Evolutionary conservation across 225 moss, liverwort and hornwort genomes (phyloP).

Genomic region (Anthoceros angustus): DNA sequence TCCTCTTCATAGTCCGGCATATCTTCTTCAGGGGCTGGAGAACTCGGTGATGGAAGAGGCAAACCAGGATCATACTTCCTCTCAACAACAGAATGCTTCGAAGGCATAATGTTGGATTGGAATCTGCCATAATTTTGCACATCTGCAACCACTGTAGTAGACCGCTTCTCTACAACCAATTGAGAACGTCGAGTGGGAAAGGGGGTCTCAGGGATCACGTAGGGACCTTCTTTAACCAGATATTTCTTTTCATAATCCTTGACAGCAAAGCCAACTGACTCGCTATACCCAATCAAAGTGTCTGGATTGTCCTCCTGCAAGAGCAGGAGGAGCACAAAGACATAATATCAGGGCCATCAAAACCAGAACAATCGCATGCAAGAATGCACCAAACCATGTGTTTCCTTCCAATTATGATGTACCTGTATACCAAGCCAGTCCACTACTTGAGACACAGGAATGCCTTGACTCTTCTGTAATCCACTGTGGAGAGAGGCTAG

Average conservation of each 20-base stretch:
- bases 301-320: conserved; percentile 67
- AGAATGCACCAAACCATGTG: neutral
- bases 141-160: neutral
- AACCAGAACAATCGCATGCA: neutral
- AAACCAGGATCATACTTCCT: too few relatives aligned
- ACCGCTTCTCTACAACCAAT: conserved; percentile 48
- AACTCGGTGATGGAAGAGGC: neutral
- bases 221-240: conserved; percentile 71
- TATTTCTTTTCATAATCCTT: conserved; percentile 68
- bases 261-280: conserved; percentile 39
- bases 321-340: conserved; percentile 9
- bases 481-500: conserved; percentile 77
- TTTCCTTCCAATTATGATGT: neutral
- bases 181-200: conserved; percentile 32
- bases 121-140: neutral
- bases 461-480: conserved; percentile 79
- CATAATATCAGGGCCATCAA: neutral
- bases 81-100: conserved; percentile 12
- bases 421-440: conserved; percentile 96
- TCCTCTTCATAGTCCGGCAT: conserved; percentile 2
- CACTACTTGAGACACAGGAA: conserved; percentile 46
- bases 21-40: neutral
- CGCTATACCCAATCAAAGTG: conserved; percentile 46
- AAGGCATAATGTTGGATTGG: conserved; percentile 12
- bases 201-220: conserved; percentile 27